Evolutionary conservation across 2,329 filamentous ascomycete species (phyloP).

Genomic region (Cytospora schulzeri): DNA sequence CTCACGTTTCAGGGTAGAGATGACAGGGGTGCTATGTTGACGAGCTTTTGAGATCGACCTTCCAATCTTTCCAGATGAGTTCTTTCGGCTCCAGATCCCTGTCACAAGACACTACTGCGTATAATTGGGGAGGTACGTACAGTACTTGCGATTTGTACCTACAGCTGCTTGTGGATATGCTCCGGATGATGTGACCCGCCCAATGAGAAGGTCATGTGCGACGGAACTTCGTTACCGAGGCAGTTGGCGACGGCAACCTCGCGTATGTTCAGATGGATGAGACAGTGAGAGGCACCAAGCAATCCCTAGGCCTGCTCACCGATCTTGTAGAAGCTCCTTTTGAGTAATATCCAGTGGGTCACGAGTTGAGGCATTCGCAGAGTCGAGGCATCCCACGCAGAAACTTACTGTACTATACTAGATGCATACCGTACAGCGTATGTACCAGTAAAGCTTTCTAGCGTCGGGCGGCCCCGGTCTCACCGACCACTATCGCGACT

Average conservation of each 20-base stretch:
- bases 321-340: constrained; percentile 7
- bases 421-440: constrained; percentile 23
- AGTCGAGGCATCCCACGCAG: constrained; percentile 1
- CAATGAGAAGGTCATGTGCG: constrained; percentile 4
- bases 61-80: constrained; percentile 27
- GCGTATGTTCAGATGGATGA: not conserved
- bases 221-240: constrained; percentile 7
- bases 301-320: not conserved
- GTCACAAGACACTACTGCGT: constrained; percentile 1
- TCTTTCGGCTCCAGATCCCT: constrained; percentile 24
- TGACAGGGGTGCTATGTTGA: constrained; percentile 23
- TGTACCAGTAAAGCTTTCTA: constrained; percentile 17
- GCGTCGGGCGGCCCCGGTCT: constrained; percentile 31
- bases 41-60: constrained; percentile 24
- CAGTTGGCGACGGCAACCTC: not conserved
- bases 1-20: constrained; percentile 27
- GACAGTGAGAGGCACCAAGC: constrained; percentile 7
- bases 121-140: constrained; percentile 1
- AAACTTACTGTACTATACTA: not conserved
- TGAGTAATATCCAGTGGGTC: constrained; percentile 11
- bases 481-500: constrained; percentile 20
- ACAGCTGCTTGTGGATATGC: constrained; percentile 11
- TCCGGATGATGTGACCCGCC: constrained; percentile 6
- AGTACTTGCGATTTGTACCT: constrained; percentile 2
- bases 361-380: not conserved